Conservation (phyloP, 2,329 filamentous ascomycete species). For the Tolypocladium pustulatum region DNA sequence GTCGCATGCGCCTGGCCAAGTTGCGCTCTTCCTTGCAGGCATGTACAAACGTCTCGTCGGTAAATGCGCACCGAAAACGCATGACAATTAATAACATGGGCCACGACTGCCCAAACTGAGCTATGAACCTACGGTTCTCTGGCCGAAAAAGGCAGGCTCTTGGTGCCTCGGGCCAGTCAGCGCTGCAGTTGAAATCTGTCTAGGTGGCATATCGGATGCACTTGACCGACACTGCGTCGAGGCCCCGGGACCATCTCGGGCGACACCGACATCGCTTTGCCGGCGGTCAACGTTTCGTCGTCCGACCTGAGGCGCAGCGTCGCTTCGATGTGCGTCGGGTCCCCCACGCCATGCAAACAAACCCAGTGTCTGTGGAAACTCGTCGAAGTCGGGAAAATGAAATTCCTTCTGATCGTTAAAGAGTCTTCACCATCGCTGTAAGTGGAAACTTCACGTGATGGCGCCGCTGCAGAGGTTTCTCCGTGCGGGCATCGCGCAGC, state of each 20-base stretch:
- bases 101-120: background rate
- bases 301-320: background rate
- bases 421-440: background rate
- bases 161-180: background rate
- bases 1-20: background rate
- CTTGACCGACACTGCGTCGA: background rate
- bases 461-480: background rate
- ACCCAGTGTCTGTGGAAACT: background rate
- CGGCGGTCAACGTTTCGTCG: background rate
- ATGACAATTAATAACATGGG: background rate
- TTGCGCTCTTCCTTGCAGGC: background rate
- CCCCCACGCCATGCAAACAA: background rate
- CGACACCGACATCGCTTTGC: background rate
- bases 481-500: background rate
- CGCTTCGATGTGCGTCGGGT: background rate
- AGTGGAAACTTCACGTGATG: background rate
- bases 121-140: background rate
- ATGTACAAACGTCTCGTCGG: background rate
- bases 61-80: background rate
- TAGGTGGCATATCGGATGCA: background rate
- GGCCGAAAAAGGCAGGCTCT: background rate
- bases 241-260: background rate
- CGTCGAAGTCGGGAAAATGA: background rate
- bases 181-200: background rate
- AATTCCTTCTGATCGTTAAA: background rate